Percentiles rank a stretch among this genome's conserved stretches.
Conservation (phyloP, 441 rosid species). For the Arabidopsis hybrid region DNA sequence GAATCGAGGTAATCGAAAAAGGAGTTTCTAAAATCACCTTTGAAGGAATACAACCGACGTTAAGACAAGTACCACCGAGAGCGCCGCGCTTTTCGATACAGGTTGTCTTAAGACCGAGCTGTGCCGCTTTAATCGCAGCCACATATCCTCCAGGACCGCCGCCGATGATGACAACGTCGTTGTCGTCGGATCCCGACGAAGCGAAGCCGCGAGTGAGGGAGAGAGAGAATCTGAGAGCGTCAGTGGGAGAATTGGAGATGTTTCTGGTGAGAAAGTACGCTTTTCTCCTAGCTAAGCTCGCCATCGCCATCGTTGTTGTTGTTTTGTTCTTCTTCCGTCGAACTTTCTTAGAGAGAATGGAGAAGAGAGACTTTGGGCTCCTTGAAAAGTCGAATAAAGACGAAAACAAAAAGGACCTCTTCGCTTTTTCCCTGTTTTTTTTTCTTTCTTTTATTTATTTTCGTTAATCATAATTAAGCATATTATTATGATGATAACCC, state of each 20-base stretch:
- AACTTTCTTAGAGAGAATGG: constrained; percentile 22
- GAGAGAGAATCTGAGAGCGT: constrained; percentile 61
- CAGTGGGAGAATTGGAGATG: constrained; percentile 52
- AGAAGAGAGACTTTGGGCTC: constrained; percentile 36
- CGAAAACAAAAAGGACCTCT: background rate
- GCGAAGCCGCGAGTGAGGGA: constrained; percentile 83
- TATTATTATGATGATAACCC: background rate
- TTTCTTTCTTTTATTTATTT: background rate
- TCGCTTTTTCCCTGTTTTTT: constrained; percentile 5
- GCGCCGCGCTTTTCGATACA: constrained; percentile 96
- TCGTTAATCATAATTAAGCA: background rate
- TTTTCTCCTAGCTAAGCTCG: constrained; percentile 85
- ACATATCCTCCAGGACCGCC: constrained; percentile 99
- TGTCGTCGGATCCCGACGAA: constrained; percentile 86
- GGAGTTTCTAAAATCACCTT: constrained; percentile 59
- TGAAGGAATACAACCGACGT: constrained; percentile 98
- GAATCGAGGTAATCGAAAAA: background rate
- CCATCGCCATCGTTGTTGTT: constrained; percentile 72
- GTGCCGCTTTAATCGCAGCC: constrained; percentile 98
- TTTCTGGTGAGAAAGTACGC: constrained; percentile 62
- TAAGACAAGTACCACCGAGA: constrained; percentile 98
- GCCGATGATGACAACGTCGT: constrained; percentile 94
- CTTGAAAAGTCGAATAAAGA: constrained; percentile 39
- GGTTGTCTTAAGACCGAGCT: constrained; percentile 94
- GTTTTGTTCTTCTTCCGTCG: constrained; percentile 12